Base-by-base conservation (phyloP, 2,329 filamentous ascomycete species). In the Fusarium tjaetaba region DNA sequence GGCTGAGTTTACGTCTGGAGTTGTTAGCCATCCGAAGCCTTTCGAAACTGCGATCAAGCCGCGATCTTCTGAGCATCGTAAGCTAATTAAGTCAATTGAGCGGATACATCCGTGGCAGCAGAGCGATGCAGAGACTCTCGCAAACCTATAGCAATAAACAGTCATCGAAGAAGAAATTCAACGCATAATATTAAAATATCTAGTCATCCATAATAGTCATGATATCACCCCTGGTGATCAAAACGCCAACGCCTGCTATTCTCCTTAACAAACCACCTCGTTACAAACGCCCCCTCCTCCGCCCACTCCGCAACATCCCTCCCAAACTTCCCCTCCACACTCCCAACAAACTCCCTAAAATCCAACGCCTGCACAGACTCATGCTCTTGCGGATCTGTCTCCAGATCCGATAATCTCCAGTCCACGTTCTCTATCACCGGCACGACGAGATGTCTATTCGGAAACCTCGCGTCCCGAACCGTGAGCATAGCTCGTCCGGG, bases 251-350 rank as follows among this genome's bases (percentile, higher is more conserved):
- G 78, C 66, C 77, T 81, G 63, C 75, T 76, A 51, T 82, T 82
- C 65, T 82, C 81, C 57, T 81, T 79, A 7, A 81, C 78, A 71
- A 79, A 82, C 80, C 81, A 82, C 18, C 79, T 72, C 8, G 79
- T 77, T 24, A 81, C 68, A 32, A 80, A 80, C 10, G 80, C 76
- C 2, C 77, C 81, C 49, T 80, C 79, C 62, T 82, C 79, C 4
- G 73, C 77, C 80, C 80, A 81, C n/a, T 74, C 73, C 8, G 80
- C 75, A 5, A 76, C 74, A 7, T 79, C 79, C 8, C 69, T 49
- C 7, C 80, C 80, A 26, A 77, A 71, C 52, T 64, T 72, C 18
- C 61, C 56, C 42, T 81, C 69, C 16, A 82, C 70, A 15, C 56
- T 68, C 13, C 70, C 65, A 34, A 81, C 41, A 28, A 80, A 76